Evolutionary conservation across 345 rosid species (phyloP), one percentile per base, ranked within the genome.

Genomic region (Barbarea vulgaris): DNA sequence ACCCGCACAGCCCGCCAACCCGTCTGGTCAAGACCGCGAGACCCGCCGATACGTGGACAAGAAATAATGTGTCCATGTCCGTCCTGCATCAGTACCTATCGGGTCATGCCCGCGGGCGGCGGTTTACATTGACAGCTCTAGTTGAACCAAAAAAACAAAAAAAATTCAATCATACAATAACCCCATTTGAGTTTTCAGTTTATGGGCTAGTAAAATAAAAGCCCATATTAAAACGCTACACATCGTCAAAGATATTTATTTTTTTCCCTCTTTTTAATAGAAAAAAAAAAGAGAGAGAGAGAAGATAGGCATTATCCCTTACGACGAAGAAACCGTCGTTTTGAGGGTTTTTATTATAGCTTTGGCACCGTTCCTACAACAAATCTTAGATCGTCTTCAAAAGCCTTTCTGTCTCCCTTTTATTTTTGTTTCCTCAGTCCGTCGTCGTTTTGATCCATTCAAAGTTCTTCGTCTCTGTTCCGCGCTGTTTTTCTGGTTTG

Each of bases 301-400:
- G 18, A 67, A 28, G 44, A 27, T 64, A 21, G 44, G 65, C 55
- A 56, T 62, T 79, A 74, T 68, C 80, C 27, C 78, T 78, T 81
- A 84, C 89, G 88, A 84, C 87, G 80, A 76, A 37, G 56, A 68
- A 79, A 59, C 72, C 83, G 89, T 85, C 89, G 89, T 85, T 85
- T 85, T 85, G 87, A 74, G 82, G 77, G 84, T 65, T 76, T 60
- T 63, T 47, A 17, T 11, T 41, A 44, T 41, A 44, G 36, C 14
- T 61, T 61, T 72, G 25, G 75, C 76, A 54, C 65, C 80, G 62
- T 64, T 64, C 66, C 62, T 15, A 55, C 67, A 60, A 55, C 67
- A 60, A 60, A 9, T 36, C 57, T 58, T 60, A 57, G 80, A 63
- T 79, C 73, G 24, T 61, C 69, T 75, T 62, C 70, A 36, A 24